phyloP scores from a whole-genome alignment of 441 rosid species.

The Erodium texanum region DNA sequence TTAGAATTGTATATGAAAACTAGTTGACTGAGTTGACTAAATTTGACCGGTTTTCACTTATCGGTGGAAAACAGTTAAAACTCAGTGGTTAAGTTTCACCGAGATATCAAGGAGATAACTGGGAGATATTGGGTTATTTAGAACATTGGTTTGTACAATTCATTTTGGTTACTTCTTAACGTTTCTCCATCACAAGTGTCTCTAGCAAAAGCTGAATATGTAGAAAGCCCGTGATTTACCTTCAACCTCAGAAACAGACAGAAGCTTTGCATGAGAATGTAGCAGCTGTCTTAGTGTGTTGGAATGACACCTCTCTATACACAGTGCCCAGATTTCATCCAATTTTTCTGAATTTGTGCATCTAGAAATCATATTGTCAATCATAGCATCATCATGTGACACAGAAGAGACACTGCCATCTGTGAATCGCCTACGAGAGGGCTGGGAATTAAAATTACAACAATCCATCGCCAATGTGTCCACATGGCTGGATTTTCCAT shows the following conservation, averaged over 20 bases:
- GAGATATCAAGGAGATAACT: too few relatives aligned
- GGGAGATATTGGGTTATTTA: too few relatives aligned
- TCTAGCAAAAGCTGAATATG: conserved; percentile 2
- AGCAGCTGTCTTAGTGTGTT: conserved; percentile 79
- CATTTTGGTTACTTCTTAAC: neutral
- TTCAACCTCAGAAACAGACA: conserved; percentile 72
- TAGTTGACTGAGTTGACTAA: too few relatives aligned
- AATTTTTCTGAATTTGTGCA: conserved; percentile 54
- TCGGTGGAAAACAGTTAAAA: too few relatives aligned
- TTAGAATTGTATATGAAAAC: too few relatives aligned
- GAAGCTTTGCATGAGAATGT: conserved; percentile 64
- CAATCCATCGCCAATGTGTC: conserved; percentile 18
- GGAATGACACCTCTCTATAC: conserved; percentile 86
- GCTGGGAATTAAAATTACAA: conserved; percentile 34
- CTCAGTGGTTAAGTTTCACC: too few relatives aligned
- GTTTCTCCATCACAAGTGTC: neutral
- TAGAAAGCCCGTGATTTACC: conserved; percentile 36
- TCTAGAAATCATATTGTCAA: conserved; percentile 38
- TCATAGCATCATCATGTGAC: conserved; percentile 34
- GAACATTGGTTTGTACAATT: too few relatives aligned
- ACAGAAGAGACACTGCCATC: conserved; percentile 32
- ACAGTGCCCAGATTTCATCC: conserved; percentile 60
- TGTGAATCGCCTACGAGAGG: conserved; percentile 28
- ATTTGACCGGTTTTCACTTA: too few relatives aligned
- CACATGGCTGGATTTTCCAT: conserved; percentile 29